These are phyloP conservation scores for Pseudozyma sp. DNA, from an alignment of 1,284 basidiomycete species.

Conservation along the genomic window DNA sequence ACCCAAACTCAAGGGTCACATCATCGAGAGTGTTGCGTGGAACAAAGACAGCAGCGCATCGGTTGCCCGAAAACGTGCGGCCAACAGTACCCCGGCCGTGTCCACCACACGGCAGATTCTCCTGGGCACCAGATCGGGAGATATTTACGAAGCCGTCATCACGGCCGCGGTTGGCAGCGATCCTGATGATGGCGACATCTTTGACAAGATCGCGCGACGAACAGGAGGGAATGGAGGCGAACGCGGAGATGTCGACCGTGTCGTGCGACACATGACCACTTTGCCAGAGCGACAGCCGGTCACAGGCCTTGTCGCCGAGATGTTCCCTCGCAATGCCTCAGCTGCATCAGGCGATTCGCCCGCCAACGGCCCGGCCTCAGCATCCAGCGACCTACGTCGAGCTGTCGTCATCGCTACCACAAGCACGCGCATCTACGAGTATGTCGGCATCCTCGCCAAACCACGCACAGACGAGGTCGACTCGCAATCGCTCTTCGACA, in stretches of 20 bases:
- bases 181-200: slow-evolving; percentile 71
- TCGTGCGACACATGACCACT: slow-evolving; percentile 54
- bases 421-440: slow-evolving; percentile 89
- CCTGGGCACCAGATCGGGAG: slow-evolving; percentile 76
- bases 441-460: slow-evolving; percentile 76
- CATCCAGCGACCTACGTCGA: slow-evolving; percentile 21
- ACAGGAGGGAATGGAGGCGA: slow-evolving; percentile 54
- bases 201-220: slow-evolving; percentile 65
- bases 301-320: slow-evolving; percentile 53
- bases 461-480: slow-evolving; percentile 75
- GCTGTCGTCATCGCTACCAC: slow-evolving; percentile 82
- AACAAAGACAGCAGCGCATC: slow-evolving; percentile 70
- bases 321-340: slow-evolving; percentile 28
- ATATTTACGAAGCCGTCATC: slow-evolving; percentile 75
- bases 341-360: background rate
- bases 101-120: slow-evolving; percentile 80
- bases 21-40: slow-evolving; percentile 92
- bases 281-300: slow-evolving; percentile 62
- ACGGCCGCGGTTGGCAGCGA: slow-evolving; percentile 70
- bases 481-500: slow-evolving; percentile 57
- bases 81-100: slow-evolving; percentile 13
- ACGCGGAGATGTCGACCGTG: slow-evolving; percentile 53
- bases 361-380: background rate
- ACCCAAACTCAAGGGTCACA: slow-evolving; percentile 79
- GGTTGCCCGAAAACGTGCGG: slow-evolving; percentile 13